phyloP scores from a whole-genome alignment of 345 rosid genomes.

The Limnanthes douglasii region DNA sequence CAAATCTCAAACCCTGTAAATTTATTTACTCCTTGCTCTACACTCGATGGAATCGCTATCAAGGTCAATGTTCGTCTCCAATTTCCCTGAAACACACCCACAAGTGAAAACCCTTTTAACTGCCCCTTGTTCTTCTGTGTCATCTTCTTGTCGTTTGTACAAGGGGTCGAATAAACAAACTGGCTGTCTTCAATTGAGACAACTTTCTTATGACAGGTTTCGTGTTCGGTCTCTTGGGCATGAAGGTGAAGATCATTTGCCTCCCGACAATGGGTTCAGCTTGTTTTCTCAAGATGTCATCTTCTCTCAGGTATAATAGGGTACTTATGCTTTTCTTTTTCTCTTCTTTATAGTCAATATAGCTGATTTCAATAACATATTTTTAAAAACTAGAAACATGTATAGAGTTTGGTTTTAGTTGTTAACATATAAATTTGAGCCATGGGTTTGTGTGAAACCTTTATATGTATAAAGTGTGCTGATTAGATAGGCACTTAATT shows the following conservation, averaged over 20 bases:
- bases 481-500: no score
- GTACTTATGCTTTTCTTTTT: not conserved
- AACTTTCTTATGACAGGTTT: slow-evolving; percentile 14
- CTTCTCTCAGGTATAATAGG: slow-evolving; percentile 46
- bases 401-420: no score
- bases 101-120: slow-evolving; percentile 8
- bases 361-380: no score
- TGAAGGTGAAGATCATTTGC: slow-evolving; percentile 23
- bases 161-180: slow-evolving; percentile 13
- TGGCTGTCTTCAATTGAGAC: slow-evolving; percentile 25
- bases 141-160: slow-evolving; percentile 17
- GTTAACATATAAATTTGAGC: no score
- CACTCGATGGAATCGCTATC: slow-evolving; percentile 40
- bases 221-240: slow-evolving; percentile 25
- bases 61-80: slow-evolving; percentile 19
- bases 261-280: slow-evolving; percentile 18
- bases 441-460: no score
- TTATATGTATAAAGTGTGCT: no score
- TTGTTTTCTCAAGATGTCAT: slow-evolving; percentile 22
- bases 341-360: no score
- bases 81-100: slow-evolving; percentile 20
- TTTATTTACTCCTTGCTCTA: slow-evolving; percentile 1
- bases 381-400: no score
- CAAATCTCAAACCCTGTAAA: no score
- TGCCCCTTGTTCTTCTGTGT: slow-evolving; percentile 13